These are phyloP conservation scores for Termitomyces sp. DNA, from an alignment of 768 basidiomycete species.

Conservation along the genomic window DNA sequence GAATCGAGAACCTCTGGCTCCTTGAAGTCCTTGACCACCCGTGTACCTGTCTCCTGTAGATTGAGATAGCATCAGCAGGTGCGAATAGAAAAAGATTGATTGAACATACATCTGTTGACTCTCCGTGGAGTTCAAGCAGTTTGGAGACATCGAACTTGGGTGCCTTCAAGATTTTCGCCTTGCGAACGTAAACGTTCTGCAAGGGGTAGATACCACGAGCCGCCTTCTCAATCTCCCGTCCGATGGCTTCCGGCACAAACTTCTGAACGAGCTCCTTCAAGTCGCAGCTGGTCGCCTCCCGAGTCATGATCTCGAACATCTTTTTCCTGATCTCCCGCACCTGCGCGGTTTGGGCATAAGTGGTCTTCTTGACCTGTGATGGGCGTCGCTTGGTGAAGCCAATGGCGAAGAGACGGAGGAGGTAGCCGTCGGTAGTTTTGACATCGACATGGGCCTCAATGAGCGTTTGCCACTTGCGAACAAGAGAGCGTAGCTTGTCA, in stretches of 20 bases:
- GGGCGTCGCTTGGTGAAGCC: constrained; percentile 98
- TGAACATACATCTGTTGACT: constrained; percentile 81
- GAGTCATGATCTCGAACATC: constrained; percentile 99
- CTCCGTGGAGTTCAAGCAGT: constrained; percentile 94
- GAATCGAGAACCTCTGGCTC: constrained; percentile 93
- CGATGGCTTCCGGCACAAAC: constrained; percentile 98
- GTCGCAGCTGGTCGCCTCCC: constrained; percentile 92
- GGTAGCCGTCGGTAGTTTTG: constrained; percentile 98
- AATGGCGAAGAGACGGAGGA: constrained; percentile 97
- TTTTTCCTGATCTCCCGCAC: constrained; percentile 97
- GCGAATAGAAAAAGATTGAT: not conserved
- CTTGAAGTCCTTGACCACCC: constrained; percentile 94
- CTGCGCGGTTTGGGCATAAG: constrained; percentile 94
- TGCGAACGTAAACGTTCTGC: constrained; percentile 98
- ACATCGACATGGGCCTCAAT: constrained; percentile 99
- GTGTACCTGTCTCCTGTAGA: constrained; percentile 85
- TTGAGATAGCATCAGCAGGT: constrained; percentile 6
- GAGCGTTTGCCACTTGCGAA: constrained; percentile 99
- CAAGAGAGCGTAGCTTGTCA: constrained; percentile 98
- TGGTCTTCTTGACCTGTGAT: constrained; percentile 97
- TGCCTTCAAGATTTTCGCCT: constrained; percentile 98
- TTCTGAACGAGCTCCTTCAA: constrained; percentile 98
- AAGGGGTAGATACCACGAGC: constrained; percentile 94
- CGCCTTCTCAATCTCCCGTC: constrained; percentile 99
- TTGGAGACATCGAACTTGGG: constrained; percentile 96